Conservation (phyloP, 1,139 yeast genomes). For the Kluyveromyces marxianus region DNA sequence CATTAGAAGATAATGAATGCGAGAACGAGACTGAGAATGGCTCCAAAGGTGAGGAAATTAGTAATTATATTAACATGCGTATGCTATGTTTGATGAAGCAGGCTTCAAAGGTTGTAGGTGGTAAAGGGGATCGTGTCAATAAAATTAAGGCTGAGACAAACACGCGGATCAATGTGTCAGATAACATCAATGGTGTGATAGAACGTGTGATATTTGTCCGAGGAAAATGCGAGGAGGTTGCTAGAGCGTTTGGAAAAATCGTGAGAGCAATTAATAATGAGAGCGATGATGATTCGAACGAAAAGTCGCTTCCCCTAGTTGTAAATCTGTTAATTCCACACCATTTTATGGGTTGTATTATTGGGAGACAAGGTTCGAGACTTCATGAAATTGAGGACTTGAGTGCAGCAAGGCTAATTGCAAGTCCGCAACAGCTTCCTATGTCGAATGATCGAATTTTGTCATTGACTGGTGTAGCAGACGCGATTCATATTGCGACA, state of each 20-base stretch:
- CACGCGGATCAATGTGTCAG: conserved; percentile 70
- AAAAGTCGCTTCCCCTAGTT: conserved; percentile 43
- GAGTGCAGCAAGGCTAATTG: conserved; percentile 73
- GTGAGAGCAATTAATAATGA: conserved; percentile 66
- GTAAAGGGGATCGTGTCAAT: conserved; percentile 65
- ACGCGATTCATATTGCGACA: conserved; percentile 79
- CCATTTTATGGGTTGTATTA: conserved; percentile 72
- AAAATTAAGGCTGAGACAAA: conserved; percentile 58
- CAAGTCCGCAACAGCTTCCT: conserved; percentile 70
- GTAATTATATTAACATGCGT: conserved; percentile 49
- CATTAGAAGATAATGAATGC: conserved; percentile 43
- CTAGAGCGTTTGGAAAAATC: conserved; percentile 74
- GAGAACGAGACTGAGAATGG: conserved; percentile 25
- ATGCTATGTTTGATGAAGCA: conserved; percentile 75
- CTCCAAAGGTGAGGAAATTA: conserved; percentile 7
- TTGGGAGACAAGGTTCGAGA: conserved; percentile 70
- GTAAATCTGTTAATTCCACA: conserved; percentile 69
- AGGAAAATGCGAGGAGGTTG: conserved; percentile 75
- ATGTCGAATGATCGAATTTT: conserved; percentile 74
- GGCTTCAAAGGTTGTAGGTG: conserved; percentile 70
- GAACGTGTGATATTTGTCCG: conserved; percentile 72
- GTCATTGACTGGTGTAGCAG: conserved; percentile 72
- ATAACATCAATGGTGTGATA: conserved; percentile 62
- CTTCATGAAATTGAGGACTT: conserved; percentile 78
- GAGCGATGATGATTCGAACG: conserved; percentile 40